Evolutionary conservation across 805 yeast species (phyloP).

Genomic region (Spathaspora sp.): DNA sequence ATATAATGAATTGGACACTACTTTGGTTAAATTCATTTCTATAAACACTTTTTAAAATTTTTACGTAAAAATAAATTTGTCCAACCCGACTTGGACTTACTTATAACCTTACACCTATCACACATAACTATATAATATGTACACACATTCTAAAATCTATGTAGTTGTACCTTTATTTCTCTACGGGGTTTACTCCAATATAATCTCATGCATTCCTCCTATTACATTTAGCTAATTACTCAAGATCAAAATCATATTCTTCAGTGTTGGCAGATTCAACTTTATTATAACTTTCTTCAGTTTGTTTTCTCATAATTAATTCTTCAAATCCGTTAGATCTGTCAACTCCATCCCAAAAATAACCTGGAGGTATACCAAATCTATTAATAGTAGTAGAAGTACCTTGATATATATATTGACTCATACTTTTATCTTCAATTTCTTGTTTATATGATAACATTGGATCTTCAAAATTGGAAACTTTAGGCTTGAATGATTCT

Average conservation of each 20-base stretch:
- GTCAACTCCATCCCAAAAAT: constrained; percentile 83
- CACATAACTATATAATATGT: too few relatives aligned
- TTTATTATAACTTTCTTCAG: constrained; percentile 27
- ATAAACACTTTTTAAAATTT: too few relatives aligned
- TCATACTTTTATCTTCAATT: constrained; percentile 13
- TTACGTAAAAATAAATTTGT: too few relatives aligned
- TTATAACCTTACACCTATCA: too few relatives aligned
- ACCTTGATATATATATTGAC: constrained; percentile 34
- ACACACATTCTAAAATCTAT: too few relatives aligned
- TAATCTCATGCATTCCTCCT: too few relatives aligned
- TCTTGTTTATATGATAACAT: constrained; percentile 27
- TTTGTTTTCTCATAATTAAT: constrained; percentile 45
- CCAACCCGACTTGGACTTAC: too few relatives aligned
- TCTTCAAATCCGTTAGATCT: constrained; percentile 85
- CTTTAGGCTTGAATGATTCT: constrained; percentile 20
- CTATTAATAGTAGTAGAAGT: constrained; percentile 64
- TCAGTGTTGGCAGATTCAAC: constrained; percentile 13
- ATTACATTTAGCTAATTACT: not conserved
- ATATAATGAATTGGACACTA: too few relatives aligned
- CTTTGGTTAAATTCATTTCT: too few relatives aligned
- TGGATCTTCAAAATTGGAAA: constrained; percentile 57
- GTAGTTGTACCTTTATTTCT: too few relatives aligned
- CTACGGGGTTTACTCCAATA: too few relatives aligned
- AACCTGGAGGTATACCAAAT: constrained; percentile 74
- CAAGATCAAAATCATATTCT: constrained; percentile 12